Conservation (phyloP, 768 basidiomycete genomes). For the Tubosaeta sp. region DNA sequence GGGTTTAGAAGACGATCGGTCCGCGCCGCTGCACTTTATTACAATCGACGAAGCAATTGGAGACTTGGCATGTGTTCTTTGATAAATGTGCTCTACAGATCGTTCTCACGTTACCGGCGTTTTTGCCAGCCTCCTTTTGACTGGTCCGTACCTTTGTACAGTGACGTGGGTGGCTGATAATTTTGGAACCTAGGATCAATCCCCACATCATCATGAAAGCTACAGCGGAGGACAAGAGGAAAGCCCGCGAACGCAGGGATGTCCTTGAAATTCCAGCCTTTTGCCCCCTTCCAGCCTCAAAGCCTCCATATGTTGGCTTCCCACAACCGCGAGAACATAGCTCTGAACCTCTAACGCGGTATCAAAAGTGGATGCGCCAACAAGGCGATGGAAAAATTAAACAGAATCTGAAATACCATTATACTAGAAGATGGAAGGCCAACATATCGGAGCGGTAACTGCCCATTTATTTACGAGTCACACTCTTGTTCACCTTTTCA, state of each 20-base stretch:
- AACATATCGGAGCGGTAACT: slow-evolving; percentile 51
- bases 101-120: slow-evolving; percentile 2
- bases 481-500: slow-evolving; percentile 16
- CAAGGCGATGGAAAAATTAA: slow-evolving; percentile 13
- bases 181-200: slow-evolving; percentile 42
- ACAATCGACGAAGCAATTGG: slow-evolving; percentile 63
- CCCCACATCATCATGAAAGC: slow-evolving; percentile 42
- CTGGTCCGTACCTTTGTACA: slow-evolving; percentile 41
- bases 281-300: slow-evolving; percentile 30
- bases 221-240: slow-evolving; percentile 32
- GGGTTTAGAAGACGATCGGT: slow-evolving; percentile 33
- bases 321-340: slow-evolving; percentile 40
- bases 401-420: slow-evolving; percentile 49
- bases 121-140: slow-evolving; percentile 57
- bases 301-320: slow-evolving; percentile 42
- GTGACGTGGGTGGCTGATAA: slow-evolving; percentile 1
- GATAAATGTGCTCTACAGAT: slow-evolving; percentile 4
- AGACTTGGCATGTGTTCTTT: slow-evolving; percentile 53
- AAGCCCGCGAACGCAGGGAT: slow-evolving; percentile 33
- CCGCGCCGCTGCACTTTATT: slow-evolving; percentile 55
- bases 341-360: slow-evolving; percentile 39
- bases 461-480: background rate
- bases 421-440: slow-evolving; percentile 41
- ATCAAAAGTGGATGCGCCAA: slow-evolving; percentile 40
- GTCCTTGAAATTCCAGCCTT: slow-evolving; percentile 43